Conservation (phyloP, 139 green algal genomes). For the Choricystis sp. region DNA sequence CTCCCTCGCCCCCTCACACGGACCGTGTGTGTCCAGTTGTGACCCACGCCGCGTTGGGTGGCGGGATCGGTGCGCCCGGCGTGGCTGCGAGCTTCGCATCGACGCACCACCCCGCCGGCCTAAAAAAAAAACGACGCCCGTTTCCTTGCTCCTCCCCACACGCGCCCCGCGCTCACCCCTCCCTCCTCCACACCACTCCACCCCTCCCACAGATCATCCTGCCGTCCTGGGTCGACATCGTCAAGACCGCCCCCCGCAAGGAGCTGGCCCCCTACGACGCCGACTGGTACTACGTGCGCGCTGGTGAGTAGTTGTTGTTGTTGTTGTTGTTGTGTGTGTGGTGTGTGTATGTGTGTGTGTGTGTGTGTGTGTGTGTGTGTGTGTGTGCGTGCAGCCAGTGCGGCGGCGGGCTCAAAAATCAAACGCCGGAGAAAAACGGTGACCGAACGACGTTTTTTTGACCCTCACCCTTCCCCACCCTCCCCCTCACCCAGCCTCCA, state of each 20-base stretch:
- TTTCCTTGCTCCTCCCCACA: background rate
- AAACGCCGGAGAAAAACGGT: background rate
- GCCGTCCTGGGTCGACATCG: slow-evolving; percentile 86
- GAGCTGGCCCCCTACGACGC: slow-evolving; percentile 87
- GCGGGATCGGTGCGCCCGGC: background rate
- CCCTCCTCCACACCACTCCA: background rate
- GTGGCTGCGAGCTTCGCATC: background rate
- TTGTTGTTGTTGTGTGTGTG: background rate
- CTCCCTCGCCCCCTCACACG: too few relatives aligned
- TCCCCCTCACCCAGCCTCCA: slow-evolving; percentile 47
- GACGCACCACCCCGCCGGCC: background rate
- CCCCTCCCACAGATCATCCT: slow-evolving; percentile 62
- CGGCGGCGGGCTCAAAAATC: too few relatives aligned
- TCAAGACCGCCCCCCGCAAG: slow-evolving; percentile 93
- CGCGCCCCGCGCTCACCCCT: too few relatives aligned
- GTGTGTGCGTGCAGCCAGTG: too few relatives aligned
- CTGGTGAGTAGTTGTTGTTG: slow-evolving; percentile 34
- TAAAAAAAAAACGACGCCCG: background rate
- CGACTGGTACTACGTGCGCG: slow-evolving; percentile 98
- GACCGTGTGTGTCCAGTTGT: too few relatives aligned
- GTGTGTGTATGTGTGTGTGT: background rate
- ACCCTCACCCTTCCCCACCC: background rate
- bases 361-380: background rate
- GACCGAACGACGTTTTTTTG: background rate
- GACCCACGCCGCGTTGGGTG: background rate